Evolutionary conservation across 371 early-diverging fungal species (phyloP).

Genomic region (Phascolomyces articulosus): DNA sequence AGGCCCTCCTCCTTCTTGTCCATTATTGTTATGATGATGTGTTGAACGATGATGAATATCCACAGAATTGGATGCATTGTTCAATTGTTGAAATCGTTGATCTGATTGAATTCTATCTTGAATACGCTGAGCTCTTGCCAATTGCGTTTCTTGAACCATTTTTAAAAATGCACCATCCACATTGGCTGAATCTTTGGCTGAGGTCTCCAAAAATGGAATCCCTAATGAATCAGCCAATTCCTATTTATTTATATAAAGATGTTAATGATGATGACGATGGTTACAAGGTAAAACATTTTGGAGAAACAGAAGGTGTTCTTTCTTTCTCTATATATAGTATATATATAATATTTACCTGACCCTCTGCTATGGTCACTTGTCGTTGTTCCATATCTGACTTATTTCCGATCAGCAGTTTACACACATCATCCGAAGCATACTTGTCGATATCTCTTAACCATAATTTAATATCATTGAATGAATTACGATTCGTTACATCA

Average conservation of each 20-base stretch:
- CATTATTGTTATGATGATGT: no score
- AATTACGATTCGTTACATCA: conserved; percentile 96
- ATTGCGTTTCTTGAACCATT: conserved; percentile 59
- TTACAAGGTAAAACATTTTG: no score
- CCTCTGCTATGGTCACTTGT: conserved; percentile 69
- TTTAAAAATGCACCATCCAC: conserved; percentile 95
- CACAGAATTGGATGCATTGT: not conserved
- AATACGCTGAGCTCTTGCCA: conserved; percentile 53
- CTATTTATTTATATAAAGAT: conserved; percentile 21
- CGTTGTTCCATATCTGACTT: conserved; percentile 95
- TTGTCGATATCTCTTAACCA: conserved; percentile 96
- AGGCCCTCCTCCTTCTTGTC: no score
- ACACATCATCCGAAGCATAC: conserved; percentile 62
- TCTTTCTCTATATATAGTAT: not conserved
- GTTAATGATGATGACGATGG: no score
- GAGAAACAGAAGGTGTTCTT: no score
- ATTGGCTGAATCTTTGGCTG: conserved; percentile 89
- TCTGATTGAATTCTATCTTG: conserved; percentile 55
- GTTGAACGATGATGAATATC: no score
- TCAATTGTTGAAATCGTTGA: not conserved
- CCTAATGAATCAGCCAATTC: conserved; percentile 85
- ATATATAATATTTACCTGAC: conserved; percentile 39
- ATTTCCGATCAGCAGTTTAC: conserved; percentile 97
- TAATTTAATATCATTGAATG: conserved; percentile 82
- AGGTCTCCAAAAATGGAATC: conserved; percentile 91